Conservation (phyloP, 75 land plant species). For the Picea sitchensis region DNA sequence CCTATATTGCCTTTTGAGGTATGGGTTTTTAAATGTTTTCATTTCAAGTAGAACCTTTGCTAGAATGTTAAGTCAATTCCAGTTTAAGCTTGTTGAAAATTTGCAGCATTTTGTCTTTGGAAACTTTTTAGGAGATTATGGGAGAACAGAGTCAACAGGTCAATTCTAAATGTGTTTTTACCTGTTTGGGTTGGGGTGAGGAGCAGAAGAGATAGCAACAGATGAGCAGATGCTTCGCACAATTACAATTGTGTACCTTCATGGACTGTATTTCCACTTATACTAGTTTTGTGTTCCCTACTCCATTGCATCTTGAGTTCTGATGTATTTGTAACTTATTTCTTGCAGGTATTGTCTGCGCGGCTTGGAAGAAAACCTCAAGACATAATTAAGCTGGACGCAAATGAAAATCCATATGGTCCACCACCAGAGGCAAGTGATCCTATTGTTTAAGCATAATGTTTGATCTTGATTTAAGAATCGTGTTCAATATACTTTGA, state of each 20-base stretch:
- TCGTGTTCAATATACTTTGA: neutral
- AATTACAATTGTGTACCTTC: neutral
- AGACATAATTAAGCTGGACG: conserved; percentile 96
- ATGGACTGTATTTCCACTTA: neutral
- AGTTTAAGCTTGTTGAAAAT: conserved; percentile 2
- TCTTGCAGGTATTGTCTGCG: conserved; percentile 76
- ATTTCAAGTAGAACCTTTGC: neutral
- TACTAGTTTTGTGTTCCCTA: neutral
- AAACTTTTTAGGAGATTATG: neutral
- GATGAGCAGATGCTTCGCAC: neutral
- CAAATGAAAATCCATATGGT: conserved; percentile 99
- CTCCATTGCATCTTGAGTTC: neutral
- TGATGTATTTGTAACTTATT: neutral
- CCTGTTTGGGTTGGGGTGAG: neutral
- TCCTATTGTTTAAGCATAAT: neutral
- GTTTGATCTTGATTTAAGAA: neutral
- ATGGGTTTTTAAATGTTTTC: neutral
- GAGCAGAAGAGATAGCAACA: neutral
- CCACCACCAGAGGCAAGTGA: conserved; percentile 97
- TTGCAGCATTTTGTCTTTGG: neutral
- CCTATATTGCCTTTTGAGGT: conserved; percentile 99
- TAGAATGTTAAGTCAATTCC: neutral
- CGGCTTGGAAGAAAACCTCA: conserved; percentile 92
- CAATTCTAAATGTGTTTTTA: neutral
- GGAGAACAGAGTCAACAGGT: neutral